Base-by-base conservation (phyloP, 305 asterid species). In the Coffea humblotiana region DNA sequence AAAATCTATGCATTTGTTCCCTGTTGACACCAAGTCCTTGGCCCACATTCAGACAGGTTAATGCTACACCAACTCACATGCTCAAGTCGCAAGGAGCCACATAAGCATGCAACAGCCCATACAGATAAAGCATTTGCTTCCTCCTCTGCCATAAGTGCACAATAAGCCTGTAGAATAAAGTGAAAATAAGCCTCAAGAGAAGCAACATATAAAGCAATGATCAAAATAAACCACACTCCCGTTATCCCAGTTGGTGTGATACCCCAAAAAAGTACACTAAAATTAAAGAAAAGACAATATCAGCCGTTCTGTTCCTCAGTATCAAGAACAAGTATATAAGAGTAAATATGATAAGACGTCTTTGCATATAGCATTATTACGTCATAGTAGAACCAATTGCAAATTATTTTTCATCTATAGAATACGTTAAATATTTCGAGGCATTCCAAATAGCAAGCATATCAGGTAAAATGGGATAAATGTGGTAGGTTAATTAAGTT, bases 81-180 rank as follows among this genome's bases (percentile, higher is more conserved):
- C 86, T 96, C 99, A 85, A 96, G 92, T 66, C 97, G 91, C 77
- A 96, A 90, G 81, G 99, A 84, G 71, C 99, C 99, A 85, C 99
- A 94, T 76, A 94, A 84, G 92, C 98, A 93, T 76, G 99, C 97
- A 88, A 94, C 82, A 80, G 98, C 90, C 99, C 99, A 94, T 23
- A 90, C 95, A 23, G 99, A 93, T 87, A 96, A 88, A 72, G 99
- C 93, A 87, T 93, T 84, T 74, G 99, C 98, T 87, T 96, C 99
- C 91, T 96, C 99, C 87, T 96, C 98, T 74, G 88, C 99, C 96
- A 90, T 87, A 65, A 96, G 97, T 51, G 94, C 98, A 82, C 81
- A 84, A 72, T 93, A 96, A 75, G 88, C 98, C 99, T 96, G 85
- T 51, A 80, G 82, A 78, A 81, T 37, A 70, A 63, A 21, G 79